Evolutionary conservation across 2,329 filamentous ascomycete species (phyloP).

Genomic region (Fusarium praegraminearum): DNA sequence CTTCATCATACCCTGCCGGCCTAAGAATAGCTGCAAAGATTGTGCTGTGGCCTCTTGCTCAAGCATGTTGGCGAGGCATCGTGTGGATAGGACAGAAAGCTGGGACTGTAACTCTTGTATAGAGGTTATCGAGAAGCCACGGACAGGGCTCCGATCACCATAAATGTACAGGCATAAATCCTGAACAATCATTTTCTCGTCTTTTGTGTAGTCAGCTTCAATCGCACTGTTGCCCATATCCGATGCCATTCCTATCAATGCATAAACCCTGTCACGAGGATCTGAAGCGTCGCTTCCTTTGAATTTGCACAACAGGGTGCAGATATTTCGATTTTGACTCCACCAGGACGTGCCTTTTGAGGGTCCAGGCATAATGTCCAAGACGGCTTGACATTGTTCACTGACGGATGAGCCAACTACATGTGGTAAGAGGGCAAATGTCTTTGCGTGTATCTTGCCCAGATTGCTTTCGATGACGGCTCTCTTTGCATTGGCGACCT

Average conservation of each 20-base stretch:
- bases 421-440: background rate
- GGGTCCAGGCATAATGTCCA: constrained; percentile 24
- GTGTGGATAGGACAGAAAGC: background rate
- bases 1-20: background rate
- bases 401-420: rapidly evolving
- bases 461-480: background rate
- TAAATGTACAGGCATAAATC: background rate
- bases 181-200: background rate
- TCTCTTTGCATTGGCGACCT: constrained; percentile 12
- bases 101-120: background rate
- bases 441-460: background rate
- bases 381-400: constrained; percentile 22
- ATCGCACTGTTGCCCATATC: background rate
- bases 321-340: constrained; percentile 8
- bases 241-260: constrained; percentile 12
- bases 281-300: constrained; percentile 7
- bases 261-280: constrained; percentile 15
- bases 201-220: constrained; percentile 1
- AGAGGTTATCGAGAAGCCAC: background rate
- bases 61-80: background rate
- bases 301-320: constrained; percentile 8
- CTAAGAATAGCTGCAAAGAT: background rate
- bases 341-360: constrained; percentile 11
- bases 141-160: background rate
- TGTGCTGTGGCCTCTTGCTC: rapidly evolving